These are phyloP conservation scores for Cyclospora cayetanensis DNA, from an alignment of 169 alveolate species.

Conservation along the genomic window DNA sequence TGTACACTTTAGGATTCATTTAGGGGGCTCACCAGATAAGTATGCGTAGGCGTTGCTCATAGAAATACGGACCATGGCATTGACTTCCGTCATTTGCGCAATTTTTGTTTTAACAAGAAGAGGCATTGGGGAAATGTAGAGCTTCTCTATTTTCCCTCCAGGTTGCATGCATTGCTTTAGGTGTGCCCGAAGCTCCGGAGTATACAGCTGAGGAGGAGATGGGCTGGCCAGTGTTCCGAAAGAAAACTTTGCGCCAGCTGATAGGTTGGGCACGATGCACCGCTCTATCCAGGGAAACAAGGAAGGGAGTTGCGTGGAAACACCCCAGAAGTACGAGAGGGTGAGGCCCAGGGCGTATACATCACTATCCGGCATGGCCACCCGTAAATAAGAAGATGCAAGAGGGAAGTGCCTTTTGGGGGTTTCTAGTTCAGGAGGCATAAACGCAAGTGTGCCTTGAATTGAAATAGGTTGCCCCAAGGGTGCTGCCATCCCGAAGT, in stretches of 20 bases:
- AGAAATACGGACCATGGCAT: neutral
- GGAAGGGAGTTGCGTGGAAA: neutral
- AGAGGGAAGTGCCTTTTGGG: neutral
- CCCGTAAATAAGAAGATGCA: neutral
- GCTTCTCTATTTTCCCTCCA: slow-evolving; percentile 6
- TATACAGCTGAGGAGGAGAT: neutral
- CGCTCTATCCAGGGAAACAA: neutral
- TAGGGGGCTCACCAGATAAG: no score
- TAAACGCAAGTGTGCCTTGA: neutral
- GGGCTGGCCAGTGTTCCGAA: no score
- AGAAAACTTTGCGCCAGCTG: neutral
- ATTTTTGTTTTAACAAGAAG: neutral
- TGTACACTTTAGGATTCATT: no score
- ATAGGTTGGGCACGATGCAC: neutral
- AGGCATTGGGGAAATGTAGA: neutral
- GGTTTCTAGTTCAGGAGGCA: slow-evolving; percentile 1
- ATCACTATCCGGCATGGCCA: neutral
- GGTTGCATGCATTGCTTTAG: neutral
- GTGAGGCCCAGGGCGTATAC: slow-evolving; percentile 1
- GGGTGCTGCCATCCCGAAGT: neutral
- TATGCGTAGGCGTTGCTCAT: neutral
- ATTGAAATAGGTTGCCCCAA: neutral
- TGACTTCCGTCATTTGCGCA: neutral
- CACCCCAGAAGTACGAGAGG: neutral
- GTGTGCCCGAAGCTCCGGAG: neutral